These are phyloP conservation scores for Mycena alexandri DNA, from an alignment of 768 basidiomycete species.

Conservation along the genomic window DNA sequence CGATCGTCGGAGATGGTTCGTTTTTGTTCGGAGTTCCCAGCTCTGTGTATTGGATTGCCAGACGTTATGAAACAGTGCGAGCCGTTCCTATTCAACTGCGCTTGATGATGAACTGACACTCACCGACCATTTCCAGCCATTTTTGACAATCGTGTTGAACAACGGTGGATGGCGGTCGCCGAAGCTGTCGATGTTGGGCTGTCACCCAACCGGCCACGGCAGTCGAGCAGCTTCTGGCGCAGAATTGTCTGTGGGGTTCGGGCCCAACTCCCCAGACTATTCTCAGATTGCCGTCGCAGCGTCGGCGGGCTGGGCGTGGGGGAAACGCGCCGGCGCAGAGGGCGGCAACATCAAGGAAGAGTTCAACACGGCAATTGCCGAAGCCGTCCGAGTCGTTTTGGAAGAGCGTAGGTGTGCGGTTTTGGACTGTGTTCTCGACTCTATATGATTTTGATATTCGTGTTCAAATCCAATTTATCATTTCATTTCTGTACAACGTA, in stretches of 20 bases:
- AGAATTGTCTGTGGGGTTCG: constrained; percentile 73
- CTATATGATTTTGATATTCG: constrained; percentile 45
- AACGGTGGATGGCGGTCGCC: constrained; percentile 82
- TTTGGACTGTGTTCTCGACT: constrained; percentile 69
- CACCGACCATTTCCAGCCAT: constrained; percentile 59
- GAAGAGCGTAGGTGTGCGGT: constrained; percentile 74
- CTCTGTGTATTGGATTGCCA: constrained; percentile 80
- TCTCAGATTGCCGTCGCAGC: constrained; percentile 75
- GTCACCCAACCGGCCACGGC: constrained; percentile 72
- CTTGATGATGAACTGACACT: background rate
- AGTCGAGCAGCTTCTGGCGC: constrained; percentile 55
- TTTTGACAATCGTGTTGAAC: constrained; percentile 77
- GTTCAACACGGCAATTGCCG: constrained; percentile 52
- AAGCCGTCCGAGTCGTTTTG: constrained; percentile 68
- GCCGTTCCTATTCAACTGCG: background rate
- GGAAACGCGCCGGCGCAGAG: constrained; percentile 51
- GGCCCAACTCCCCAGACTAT: constrained; percentile 72
- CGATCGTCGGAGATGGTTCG: constrained; percentile 78
- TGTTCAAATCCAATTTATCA: background rate
- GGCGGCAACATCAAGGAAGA: constrained; percentile 42
- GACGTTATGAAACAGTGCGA: constrained; percentile 73
- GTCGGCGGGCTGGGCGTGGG: constrained; percentile 77
- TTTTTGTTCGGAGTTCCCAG: constrained; percentile 77
- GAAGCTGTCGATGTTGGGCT: constrained; percentile 71
- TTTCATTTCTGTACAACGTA: too few species aligned